A percentile compares a stretch with the other conserved stretches of the same genome.
phyloP scores from a whole-genome alignment of 306 rosid species.

The Glycine latifolia region DNA sequence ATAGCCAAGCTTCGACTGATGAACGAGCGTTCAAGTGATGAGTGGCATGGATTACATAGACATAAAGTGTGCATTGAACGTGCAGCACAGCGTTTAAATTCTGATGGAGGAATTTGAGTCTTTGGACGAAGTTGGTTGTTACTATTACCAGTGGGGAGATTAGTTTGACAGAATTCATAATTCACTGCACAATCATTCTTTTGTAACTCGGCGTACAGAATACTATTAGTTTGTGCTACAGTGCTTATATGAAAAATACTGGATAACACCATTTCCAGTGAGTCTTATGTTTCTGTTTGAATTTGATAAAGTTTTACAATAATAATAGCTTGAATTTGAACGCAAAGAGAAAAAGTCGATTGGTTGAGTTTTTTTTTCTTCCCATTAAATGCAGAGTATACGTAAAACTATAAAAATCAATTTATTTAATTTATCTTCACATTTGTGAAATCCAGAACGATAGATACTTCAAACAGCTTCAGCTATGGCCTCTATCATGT shows the following conservation, averaged over 20 bases:
- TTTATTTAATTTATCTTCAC: no score
- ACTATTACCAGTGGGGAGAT: not conserved
- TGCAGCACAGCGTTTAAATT: conserved; percentile 61
- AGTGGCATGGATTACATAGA: conserved; percentile 73
- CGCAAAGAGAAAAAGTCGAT: not conserved
- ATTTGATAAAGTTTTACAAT: not conserved
- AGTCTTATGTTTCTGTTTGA: not conserved
- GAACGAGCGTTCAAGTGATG: conserved; percentile 46
- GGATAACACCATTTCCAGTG: not conserved
- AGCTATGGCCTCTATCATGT: no score
- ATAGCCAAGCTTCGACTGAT: conserved; percentile 61
- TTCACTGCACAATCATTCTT: conserved; percentile 30
- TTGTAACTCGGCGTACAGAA: not conserved
- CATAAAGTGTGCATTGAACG: conserved; percentile 63
- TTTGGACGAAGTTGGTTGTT: conserved; percentile 10
- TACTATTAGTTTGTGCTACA: no score
- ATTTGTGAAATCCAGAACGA: no score
- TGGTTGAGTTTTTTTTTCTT: not conserved
- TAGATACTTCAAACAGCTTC: no score
- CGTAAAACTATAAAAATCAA: not conserved
- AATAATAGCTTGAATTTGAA: not conserved
- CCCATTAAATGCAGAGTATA: not conserved
- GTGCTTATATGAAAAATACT: not conserved
- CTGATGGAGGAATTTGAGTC: conserved; percentile 47
- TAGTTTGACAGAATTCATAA: conserved; percentile 22